phyloP scores from a whole-genome alignment of 139 green algal species.

The Volvox africanus region DNA sequence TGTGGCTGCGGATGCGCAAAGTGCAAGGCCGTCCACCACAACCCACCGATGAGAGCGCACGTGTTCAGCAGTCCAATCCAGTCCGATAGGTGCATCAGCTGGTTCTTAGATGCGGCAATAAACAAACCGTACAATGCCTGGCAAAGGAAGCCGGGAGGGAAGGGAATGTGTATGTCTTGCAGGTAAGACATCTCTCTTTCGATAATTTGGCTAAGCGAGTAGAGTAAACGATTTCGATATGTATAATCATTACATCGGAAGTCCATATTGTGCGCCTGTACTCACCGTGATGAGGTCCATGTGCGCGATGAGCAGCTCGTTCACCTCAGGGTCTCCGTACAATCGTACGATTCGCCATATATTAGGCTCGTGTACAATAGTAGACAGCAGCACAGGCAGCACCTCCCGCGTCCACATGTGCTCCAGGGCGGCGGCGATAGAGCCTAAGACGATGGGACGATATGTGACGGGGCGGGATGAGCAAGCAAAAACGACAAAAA shows the following conservation, averaged over 20 bases:
- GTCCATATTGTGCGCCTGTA: too few species aligned
- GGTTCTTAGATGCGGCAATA: slow-evolving; percentile 7
- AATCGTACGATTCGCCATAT: neutral
- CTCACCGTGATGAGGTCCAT: slow-evolving; percentile 22
- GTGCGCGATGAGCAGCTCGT: slow-evolving; percentile 13
- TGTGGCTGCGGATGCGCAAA: too few species aligned
- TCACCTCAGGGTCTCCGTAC: slow-evolving; percentile 24
- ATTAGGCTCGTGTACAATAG: slow-evolving; percentile 26
- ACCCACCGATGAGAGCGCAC: slow-evolving; percentile 2
- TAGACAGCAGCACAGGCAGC: neutral
- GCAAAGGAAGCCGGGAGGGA: neutral
- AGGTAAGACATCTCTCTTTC: too few species aligned
- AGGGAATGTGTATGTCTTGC: too few species aligned
- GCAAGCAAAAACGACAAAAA: too few species aligned
- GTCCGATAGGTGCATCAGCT: slow-evolving; percentile 33
- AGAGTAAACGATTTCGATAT: neutral
- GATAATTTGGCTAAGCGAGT: too few species aligned
- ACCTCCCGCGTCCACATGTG: slow-evolving; percentile 19
- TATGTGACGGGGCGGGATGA: neutral
- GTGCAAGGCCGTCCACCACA: too few species aligned
- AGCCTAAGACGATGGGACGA: neutral
- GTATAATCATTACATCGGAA: too few species aligned
- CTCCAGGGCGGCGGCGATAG: slow-evolving; percentile 6
- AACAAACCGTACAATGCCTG: slow-evolving; percentile 23
- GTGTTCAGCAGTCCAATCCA: slow-evolving; percentile 23